Base-by-base conservation (phyloP, 148 eudicot species). In the Talinum fruticosum region DNA sequence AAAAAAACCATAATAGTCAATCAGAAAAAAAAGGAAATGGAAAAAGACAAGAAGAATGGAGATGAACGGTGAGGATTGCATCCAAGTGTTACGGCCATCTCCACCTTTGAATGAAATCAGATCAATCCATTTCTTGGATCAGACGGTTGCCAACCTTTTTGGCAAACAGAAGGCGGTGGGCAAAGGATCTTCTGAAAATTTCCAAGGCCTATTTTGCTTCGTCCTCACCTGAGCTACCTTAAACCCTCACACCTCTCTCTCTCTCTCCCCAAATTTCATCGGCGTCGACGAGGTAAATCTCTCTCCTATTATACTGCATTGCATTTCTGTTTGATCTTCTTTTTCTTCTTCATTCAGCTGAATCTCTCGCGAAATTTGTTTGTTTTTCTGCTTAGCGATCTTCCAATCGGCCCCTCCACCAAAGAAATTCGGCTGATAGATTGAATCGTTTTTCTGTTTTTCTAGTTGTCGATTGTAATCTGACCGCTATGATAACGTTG, bases 111-210 rank as follows among this genome's bases (percentile, higher is more conserved):
- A 18, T 76, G 72, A 72, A 68, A 69, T 37, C 49, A 69, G 67
- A 45, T 23, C 15, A 76, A 76, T 32, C 72, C 73, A 49, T 67
- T 67, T 21, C 54, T 35, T 69, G 53, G 35, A 69, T 69, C 79
- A 6, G 19, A 69, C 68, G 68, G 66, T 37, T 69, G 29, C n/a
- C n/a, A n/a, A n/a, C n/a, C n/a, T n/a, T n/a, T n/a, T n/a, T n/a
- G 57, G 21, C 23, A 6, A 44, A 24, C 18, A 18, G 18, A 19
- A 8, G 47, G 19, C 47, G 28, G 65, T 24, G 65, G 24, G 65
- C 65, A n/a, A 59, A 24, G 65, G 6, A 59, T 6, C 65, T 59
- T 24, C 29, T 24, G 32, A 24, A 69, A 8, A 37, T 38, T 69
- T 69, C 30, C 49, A 37, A n/a, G 1, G 14, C 45, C 26, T 35